Conservation (phyloP, 192 early-diverging fungal species). For the Spinellus fusiger region DNA sequence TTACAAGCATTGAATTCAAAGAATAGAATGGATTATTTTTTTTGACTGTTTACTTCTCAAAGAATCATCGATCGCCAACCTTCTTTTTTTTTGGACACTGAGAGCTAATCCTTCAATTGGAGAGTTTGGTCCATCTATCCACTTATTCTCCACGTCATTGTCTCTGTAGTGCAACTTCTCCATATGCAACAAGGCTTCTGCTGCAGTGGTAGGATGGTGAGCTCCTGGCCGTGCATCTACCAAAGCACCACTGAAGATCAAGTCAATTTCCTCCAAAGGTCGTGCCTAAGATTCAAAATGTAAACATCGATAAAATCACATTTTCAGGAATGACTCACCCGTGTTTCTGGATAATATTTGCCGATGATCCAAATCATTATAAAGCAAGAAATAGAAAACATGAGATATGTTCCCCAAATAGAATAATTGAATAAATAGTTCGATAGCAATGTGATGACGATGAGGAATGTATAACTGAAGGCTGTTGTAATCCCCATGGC, state of each 20-base stretch:
- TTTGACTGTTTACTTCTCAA: too few relatives aligned
- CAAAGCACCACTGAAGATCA: constrained; percentile 29
- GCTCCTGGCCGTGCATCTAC: constrained; percentile 25
- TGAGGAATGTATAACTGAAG: constrained; percentile 83
- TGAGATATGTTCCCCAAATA: constrained; percentile 58
- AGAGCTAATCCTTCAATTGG: too few relatives aligned
- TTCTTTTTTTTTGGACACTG: too few relatives aligned
- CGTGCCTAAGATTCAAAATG: background rate
- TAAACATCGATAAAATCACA: background rate
- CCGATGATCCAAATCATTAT: constrained; percentile 51
- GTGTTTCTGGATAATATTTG: constrained; percentile 76
- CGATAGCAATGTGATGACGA: constrained; percentile 60
- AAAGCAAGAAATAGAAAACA: constrained; percentile 63
- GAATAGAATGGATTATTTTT: too few relatives aligned
- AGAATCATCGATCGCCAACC: too few relatives aligned
- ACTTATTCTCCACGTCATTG: too few relatives aligned
- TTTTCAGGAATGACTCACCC: constrained; percentile 22
- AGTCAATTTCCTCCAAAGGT: constrained; percentile 30
- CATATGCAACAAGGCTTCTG: constrained; percentile 20
- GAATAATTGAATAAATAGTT: constrained; percentile 62
- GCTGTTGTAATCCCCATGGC: constrained; percentile 76
- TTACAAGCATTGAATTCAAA: too few relatives aligned
- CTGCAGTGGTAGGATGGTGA: constrained; percentile 33
- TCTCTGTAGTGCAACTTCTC: constrained; percentile 19
- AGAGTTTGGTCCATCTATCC: too few relatives aligned